Base-by-base conservation (phyloP, 352 stramenopile species). In the Phytopythium chamaehyphon region DNA sequence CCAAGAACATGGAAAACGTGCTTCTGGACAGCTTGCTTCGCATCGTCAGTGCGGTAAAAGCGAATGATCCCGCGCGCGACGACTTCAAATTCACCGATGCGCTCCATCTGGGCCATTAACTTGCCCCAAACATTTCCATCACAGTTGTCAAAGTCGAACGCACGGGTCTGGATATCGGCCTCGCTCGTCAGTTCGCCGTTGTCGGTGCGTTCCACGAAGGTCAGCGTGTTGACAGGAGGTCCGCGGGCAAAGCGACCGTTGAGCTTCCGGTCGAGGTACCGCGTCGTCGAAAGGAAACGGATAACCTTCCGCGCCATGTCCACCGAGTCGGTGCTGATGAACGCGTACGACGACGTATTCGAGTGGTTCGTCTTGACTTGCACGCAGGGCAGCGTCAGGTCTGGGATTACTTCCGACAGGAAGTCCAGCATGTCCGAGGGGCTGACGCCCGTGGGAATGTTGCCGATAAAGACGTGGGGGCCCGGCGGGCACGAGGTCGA, bases 231-330 rank as follows among this genome's bases (percentile, higher is more conserved):
- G 37, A 83, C 83, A 23, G 79, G 68, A 2, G 79, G 82, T 0
- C 78, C 82, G 47, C 79, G 78, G 31, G 82, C 82, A 55, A 87
- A 92, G 58, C 88, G 83, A 3, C 65, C 75, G 19, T 83, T 73
- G 26, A 92, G 56, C 24, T 84, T 56, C 0, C 66, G 66, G 5
- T 66, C 69, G 11, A 59, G 60, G 7, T 74, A 81, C 43, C 77
- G 73, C 38, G 66, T 68, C 3, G 40, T 55, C 6, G 52, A 57
- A 18, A 81, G 61, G 40, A 64, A 86, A 19, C 64, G 63, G 28
- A 92, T 88, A 6, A 71, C 69, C 46, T 86, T 62, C 7, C 69
- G 63, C 6, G 82, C 74, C 40, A 74, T 58, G n/a, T 76, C 46
- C 15, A 71, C 75, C 14, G 76, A 69, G 7, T 77, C 63, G 31